Base-by-base conservation (phyloP, 257 asterid genomes). In the Pogostemon cablin region DNA sequence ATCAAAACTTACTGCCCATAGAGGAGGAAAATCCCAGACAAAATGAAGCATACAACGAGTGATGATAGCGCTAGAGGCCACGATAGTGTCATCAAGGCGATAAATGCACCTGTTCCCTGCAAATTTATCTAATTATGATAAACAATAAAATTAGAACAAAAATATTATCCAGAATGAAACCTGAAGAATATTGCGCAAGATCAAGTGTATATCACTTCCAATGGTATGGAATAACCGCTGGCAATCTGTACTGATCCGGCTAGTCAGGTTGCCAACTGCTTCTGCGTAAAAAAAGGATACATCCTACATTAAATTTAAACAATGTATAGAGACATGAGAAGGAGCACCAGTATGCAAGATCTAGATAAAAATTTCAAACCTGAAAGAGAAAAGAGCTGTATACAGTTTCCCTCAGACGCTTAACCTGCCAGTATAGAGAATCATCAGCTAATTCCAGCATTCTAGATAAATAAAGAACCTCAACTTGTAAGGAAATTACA, bases 61-160 rank as follows among this genome's bases (percentile, higher is more conserved):
- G 89, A 78, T 59, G 87, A 82, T 57, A 85, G 50, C 42, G 89
- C 82, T 43, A 85, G 85, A 68, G 87, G 85, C 83, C 85, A 80
- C 20, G 87, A 85, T 50, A 85, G 79, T 70, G 80, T 76, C 82
- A 82, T 71, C 79, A 82, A 78, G 80, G 77, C 43, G 77, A 85
- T 74, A 62, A 82, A 75, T 73, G 89, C 89, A 48, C 89, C 85
- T 47, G 78, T 71, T 5, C 89, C 89, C 89, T 82, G 79, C 54
- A 70, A 74, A 41, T 62, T 39, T 25, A 74, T 63, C 34, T 20
- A 61, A 40, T 69, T 65, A 64, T 64, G 56, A 54, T 46, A 15
- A 56, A 55, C 54, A 65, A 50, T 49, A 80, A 61, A 42, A 35
- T 50, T 10, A 67, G 66, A 11, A 58, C 56, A n/a, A 43, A 55